These are phyloP conservation scores for Lactifluus piperatus DNA, from an alignment of 768 basidiomycete species.

Conservation along the genomic window DNA sequence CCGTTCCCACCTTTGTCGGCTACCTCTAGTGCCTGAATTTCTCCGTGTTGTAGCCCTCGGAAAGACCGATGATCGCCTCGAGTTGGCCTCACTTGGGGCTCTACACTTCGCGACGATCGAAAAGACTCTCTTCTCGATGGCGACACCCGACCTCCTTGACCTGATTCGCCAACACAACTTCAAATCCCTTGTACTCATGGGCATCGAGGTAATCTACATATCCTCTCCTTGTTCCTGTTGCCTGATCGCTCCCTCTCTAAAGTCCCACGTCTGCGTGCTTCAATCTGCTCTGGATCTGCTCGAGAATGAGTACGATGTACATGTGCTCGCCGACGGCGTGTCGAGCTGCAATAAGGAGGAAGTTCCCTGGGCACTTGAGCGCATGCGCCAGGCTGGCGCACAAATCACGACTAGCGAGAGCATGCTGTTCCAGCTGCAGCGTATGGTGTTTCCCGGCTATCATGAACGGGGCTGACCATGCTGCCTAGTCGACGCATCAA, in stretches of 20 bases:
- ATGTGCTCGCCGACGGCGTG: slow-evolving; percentile 77
- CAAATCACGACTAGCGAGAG: slow-evolving; percentile 77
- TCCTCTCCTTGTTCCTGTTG: neutral
- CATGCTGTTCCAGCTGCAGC: slow-evolving; percentile 66
- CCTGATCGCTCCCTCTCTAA: neutral
- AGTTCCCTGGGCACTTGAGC: slow-evolving; percentile 61
- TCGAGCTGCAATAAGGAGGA: slow-evolving; percentile 78
- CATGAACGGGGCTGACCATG: slow-evolving; percentile 20
- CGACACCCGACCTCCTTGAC: slow-evolving; percentile 53
- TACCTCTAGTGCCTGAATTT: slow-evolving; percentile 37
- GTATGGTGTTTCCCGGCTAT: slow-evolving; percentile 28
- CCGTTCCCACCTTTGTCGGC: slow-evolving; percentile 15
- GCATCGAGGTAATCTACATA: slow-evolving; percentile 65
- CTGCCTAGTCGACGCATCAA: slow-evolving; percentile 45
- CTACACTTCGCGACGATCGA: slow-evolving; percentile 55
- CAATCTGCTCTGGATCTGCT: slow-evolving; percentile 74
- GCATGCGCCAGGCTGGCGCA: slow-evolving; percentile 66
- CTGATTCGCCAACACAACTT: slow-evolving; percentile 41
- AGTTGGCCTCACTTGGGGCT: slow-evolving; percentile 35
- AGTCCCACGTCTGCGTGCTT: slow-evolving; percentile 87
- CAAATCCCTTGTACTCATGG: slow-evolving; percentile 65
- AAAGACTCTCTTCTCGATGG: slow-evolving; percentile 85
- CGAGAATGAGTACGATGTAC: slow-evolving; percentile 39
- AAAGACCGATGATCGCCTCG: slow-evolving; percentile 6
- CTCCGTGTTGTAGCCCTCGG: slow-evolving; percentile 29